phyloP scores from a whole-genome alignment of 2,329 filamentous ascomycete species.

The Penicillium sp. region DNA sequence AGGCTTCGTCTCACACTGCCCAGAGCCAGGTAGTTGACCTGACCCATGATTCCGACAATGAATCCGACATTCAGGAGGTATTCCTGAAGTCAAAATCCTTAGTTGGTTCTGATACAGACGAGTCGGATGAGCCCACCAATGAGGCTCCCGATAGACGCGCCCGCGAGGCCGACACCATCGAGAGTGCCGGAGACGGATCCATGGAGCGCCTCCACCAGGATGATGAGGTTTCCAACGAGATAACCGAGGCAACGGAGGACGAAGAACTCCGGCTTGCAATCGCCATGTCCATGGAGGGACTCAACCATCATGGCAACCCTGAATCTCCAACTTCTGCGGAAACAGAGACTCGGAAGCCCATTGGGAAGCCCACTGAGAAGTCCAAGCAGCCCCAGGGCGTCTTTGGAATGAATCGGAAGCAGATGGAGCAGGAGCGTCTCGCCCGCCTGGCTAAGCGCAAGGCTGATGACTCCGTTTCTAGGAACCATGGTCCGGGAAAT shows the following conservation, averaged over 20 bases:
- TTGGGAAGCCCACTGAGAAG: background rate
- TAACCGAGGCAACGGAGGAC: constrained; percentile 24
- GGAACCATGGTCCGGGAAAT: background rate
- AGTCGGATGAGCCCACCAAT: background rate
- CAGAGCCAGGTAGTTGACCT: constrained; percentile 31
- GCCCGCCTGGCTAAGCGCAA: constrained; percentile 64
- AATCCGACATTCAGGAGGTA: constrained; percentile 23
- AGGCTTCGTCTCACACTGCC: background rate
- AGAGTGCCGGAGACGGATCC: too few relatives aligned
- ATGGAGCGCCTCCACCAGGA: background rate
- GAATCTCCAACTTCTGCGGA: background rate
- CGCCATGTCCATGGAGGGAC: constrained; percentile 32
- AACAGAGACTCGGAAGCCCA: background rate
- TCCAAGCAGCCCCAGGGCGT: constrained; percentile 33
- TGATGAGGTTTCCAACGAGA: constrained; percentile 10
- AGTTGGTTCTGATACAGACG: constrained; percentile 27
- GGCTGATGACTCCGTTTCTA: constrained; percentile 38
- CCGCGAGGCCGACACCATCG: background rate
- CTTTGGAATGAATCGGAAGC: constrained; percentile 67
- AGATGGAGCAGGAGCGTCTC: constrained; percentile 82
- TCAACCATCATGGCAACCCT: constrained; percentile 11
- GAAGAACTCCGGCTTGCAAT: constrained; percentile 39
- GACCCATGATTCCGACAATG: constrained; percentile 32
- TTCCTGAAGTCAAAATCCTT: constrained; percentile 30
- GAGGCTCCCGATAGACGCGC: background rate